Evolutionary conservation across 441 rosid genomes (phyloP).

Genomic region (Gossypium gossypioides): DNA sequence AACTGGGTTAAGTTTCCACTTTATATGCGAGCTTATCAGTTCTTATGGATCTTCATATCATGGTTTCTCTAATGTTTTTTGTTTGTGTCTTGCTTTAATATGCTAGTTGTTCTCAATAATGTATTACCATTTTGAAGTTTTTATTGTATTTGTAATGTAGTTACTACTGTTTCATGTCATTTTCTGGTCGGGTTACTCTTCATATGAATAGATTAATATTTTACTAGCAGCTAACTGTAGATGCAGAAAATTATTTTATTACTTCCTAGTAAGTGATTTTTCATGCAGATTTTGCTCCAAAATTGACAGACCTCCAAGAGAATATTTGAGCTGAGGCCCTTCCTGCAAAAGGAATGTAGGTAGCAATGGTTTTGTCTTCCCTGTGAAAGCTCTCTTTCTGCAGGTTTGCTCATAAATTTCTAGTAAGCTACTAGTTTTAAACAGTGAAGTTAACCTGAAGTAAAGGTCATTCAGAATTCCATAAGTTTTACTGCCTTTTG

Average conservation of each 20-base stretch:
- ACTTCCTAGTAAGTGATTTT: background rate
- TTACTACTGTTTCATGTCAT: background rate
- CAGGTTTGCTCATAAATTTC: background rate
- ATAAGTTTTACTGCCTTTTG: background rate
- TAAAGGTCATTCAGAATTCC: background rate
- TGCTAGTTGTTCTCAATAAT: background rate
- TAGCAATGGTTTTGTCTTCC: background rate
- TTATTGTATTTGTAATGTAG: background rate
- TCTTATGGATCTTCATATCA: background rate
- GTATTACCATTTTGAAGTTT: background rate
- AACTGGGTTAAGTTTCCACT: background rate
- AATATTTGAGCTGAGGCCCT: background rate
- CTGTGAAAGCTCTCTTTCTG: background rate
- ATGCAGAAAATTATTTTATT: background rate
- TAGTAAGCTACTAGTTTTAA: background rate
- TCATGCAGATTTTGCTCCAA: background rate
- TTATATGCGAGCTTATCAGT: background rate
- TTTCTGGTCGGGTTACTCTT: background rate
- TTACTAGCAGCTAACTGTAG: background rate
- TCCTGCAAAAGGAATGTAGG: background rate
- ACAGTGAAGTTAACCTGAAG: background rate
- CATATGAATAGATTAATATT: background rate
- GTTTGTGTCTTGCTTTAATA: background rate
- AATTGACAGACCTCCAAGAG: background rate
- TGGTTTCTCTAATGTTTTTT: background rate